Evolutionary conservation across 306 rosid species (phyloP).

Genomic region (Lathyrus aphaca): DNA sequence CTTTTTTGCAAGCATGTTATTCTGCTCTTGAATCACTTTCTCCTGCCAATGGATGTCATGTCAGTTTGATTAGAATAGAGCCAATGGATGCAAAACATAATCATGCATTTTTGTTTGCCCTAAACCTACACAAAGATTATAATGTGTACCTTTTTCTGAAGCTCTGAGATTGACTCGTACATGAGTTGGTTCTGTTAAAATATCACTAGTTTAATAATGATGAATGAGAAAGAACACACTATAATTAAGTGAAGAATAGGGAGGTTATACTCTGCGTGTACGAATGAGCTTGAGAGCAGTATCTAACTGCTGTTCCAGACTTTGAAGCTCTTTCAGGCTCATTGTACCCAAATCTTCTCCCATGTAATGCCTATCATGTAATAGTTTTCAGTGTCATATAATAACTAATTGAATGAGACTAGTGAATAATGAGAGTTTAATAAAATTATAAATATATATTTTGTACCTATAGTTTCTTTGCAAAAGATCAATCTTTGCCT

Average conservation of each 20-base stretch:
- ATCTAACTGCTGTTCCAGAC: conserved; percentile 84
- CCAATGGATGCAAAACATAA: conserved; percentile 3
- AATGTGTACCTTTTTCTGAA: conserved; percentile 67
- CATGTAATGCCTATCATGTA: conserved; percentile 61
- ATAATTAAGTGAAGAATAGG: background rate
- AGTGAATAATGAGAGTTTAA: conserved; percentile 1
- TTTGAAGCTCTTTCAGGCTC: conserved; percentile 75
- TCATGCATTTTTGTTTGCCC: background rate
- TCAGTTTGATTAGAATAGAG: conserved; percentile 18
- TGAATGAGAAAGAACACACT: background rate
- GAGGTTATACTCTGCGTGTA: conserved; percentile 57
- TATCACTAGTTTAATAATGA: background rate
- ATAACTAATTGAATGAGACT: background rate
- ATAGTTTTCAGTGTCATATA: background rate
- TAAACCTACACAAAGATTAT: background rate
- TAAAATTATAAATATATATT: background rate
- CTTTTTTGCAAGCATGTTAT: conserved; percentile 73
- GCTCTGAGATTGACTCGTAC: conserved; percentile 75
- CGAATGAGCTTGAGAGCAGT: conserved; percentile 76
- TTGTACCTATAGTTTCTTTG: conserved; percentile 69
- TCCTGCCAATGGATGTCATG: conserved; percentile 51
- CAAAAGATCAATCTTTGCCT: conserved; percentile 73
- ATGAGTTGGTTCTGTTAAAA: conserved; percentile 76
- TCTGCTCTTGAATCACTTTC: conserved; percentile 68
- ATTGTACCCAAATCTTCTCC: conserved; percentile 83